phyloP scores from a whole-genome alignment of 192 early-diverging fungal species.

The Backusella macrospora region DNA sequence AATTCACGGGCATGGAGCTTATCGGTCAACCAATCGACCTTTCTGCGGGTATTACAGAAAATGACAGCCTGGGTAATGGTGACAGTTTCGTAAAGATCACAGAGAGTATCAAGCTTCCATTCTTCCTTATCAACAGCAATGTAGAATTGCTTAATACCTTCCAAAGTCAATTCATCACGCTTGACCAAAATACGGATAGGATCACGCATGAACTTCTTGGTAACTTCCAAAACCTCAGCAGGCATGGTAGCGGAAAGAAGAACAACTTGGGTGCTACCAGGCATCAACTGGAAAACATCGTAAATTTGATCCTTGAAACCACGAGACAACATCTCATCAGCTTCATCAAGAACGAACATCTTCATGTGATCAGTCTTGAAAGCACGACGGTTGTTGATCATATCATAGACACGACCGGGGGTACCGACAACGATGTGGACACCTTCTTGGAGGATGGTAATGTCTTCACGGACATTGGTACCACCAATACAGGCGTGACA shows the following conservation, averaged over 20 bases:
- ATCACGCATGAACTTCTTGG: slow-evolving; percentile 97
- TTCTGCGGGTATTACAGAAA: slow-evolving; percentile 99
- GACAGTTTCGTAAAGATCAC: slow-evolving; percentile 98
- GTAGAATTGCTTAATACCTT: slow-evolving; percentile 95
- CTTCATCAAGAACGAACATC: slow-evolving; percentile 99
- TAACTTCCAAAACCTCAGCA: slow-evolving; percentile 91
- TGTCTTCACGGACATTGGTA: slow-evolving; percentile 91
- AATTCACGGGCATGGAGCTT: slow-evolving; percentile 89
- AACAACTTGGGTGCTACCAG: slow-evolving; percentile 91
- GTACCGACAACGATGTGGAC: slow-evolving; percentile 97
- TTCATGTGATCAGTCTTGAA: slow-evolving; percentile 86
- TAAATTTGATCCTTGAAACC: slow-evolving; percentile 99
- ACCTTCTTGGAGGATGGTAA: slow-evolving; percentile 76
- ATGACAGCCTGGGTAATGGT: slow-evolving; percentile 99
- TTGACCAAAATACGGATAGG: slow-evolving; percentile 99
- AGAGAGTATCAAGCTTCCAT: slow-evolving; percentile 98
- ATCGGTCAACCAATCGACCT: slow-evolving; percentile 99
- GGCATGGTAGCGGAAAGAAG: slow-evolving; percentile 98
- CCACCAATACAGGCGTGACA: slow-evolving; percentile 99
- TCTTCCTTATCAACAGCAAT: slow-evolving; percentile 99
- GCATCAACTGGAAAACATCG: slow-evolving; percentile 93
- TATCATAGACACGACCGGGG: slow-evolving; percentile 97
- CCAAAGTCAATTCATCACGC: slow-evolving; percentile 93
- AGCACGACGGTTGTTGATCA: slow-evolving; percentile 89
- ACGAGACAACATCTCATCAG: slow-evolving; percentile 97